Evolutionary conservation across 805 yeast genomes (phyloP).

Genomic region (Wilhelminamyces savonicus): DNA sequence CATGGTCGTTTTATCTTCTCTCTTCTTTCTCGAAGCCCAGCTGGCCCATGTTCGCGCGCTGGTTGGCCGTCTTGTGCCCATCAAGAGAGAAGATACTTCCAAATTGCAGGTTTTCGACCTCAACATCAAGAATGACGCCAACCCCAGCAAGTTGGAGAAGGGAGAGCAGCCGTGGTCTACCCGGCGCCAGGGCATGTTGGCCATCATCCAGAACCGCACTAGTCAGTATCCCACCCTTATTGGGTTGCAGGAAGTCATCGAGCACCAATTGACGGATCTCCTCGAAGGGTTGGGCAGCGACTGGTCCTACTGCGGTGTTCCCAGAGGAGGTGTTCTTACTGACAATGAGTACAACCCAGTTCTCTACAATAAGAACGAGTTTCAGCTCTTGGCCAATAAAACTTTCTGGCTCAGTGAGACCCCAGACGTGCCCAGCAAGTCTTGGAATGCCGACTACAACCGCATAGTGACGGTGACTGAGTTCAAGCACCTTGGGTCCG

Average conservation of each 20-base stretch:
- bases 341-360: slow-evolving; percentile 4
- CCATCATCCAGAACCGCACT: slow-evolving; percentile 1
- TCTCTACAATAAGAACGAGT: slow-evolving; percentile 1
- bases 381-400: neutral
- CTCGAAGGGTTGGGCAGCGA: slow-evolving; percentile 2
- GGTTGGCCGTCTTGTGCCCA: neutral
- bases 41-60: neutral
- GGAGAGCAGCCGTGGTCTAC: slow-evolving; percentile 3
- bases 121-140: neutral
- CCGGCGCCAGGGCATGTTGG: slow-evolving; percentile 2
- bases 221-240: slow-evolving; percentile 1
- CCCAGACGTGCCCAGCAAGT: slow-evolving; percentile 2
- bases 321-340: slow-evolving; percentile 1
- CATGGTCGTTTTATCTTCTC: too few relatives aligned
- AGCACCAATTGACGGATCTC: slow-evolving; percentile 5
- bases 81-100: neutral
- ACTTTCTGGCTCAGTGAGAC: slow-evolving; percentile 6
- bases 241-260: slow-evolving; percentile 5
- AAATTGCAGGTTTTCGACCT: neutral
- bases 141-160: neutral
- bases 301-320: slow-evolving; percentile 4
- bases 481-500: slow-evolving; percentile 11
- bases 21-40: neutral
- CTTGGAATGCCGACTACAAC: slow-evolving; percentile 27
- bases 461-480: slow-evolving; percentile 35